These are phyloP conservation scores for Podospora pseudocomata DNA, from an alignment of 495 filamentous ascomycete species.

Conservation along the genomic window DNA sequence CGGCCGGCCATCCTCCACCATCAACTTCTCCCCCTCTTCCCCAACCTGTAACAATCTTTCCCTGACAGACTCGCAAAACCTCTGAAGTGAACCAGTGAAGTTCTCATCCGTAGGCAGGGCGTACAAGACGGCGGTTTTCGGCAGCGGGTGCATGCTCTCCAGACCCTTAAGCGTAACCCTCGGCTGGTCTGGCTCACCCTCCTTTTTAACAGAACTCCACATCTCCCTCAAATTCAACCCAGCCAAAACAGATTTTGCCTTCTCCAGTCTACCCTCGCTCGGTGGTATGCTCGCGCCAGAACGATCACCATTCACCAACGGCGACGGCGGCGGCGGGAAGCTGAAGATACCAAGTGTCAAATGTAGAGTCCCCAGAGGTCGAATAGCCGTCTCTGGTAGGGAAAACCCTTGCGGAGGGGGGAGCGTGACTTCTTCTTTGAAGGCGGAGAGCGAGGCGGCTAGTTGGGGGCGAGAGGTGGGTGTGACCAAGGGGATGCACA, in stretches of 20 bases:
- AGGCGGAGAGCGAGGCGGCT: conserved; percentile 53
- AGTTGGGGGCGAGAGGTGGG: conserved; percentile 59
- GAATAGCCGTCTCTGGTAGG: conserved; percentile 57
- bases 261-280: conserved; percentile 38
- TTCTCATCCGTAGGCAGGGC: conserved; percentile 51
- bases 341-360: conserved; percentile 87
- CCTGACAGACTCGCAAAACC: conserved; percentile 61
- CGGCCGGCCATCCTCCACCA: conserved; percentile 53
- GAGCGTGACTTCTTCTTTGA: conserved; percentile 54
- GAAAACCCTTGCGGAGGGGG: conserved; percentile 31
- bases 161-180: conserved; percentile 47
- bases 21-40: conserved; percentile 56
- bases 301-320: neutral
- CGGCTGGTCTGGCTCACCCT: conserved; percentile 16
- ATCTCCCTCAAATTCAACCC: conserved; percentile 52
- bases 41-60: conserved; percentile 48
- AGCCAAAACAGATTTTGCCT: conserved; percentile 55
- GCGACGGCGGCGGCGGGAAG: conserved; percentile 38
- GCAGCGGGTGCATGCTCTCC: conserved; percentile 43
- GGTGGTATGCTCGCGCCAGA: neutral
- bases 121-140: conserved; percentile 43
- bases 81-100: conserved; percentile 43
- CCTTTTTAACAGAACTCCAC: conserved; percentile 19
- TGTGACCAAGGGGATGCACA: conserved; percentile 77
- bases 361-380: conserved; percentile 79